Conservation (phyloP, 75 land plant genomes). For the Picea glauca region DNA sequence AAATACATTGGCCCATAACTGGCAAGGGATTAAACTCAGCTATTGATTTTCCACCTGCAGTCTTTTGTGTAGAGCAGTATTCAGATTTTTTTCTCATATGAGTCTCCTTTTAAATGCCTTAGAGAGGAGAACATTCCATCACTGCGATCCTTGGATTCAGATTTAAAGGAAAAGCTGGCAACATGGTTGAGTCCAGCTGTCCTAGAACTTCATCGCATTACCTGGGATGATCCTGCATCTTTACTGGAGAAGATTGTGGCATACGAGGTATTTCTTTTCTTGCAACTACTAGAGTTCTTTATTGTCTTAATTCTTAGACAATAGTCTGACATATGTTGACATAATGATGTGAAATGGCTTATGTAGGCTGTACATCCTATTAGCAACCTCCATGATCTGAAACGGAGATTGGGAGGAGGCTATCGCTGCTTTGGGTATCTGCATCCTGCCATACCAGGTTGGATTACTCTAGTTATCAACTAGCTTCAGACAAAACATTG, state of each 20-base stretch:
- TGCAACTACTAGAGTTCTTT: not conserved
- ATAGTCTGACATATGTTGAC: not conserved
- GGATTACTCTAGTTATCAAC: not conserved
- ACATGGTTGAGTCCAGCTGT: constrained; percentile 95
- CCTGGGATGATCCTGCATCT: constrained; percentile 94
- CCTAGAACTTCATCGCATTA: constrained; percentile 81
- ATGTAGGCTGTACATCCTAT: constrained; percentile 94
- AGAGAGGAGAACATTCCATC: constrained; percentile 74
- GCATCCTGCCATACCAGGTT: constrained; percentile 93
- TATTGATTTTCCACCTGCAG: not conserved
- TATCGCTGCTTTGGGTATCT: constrained; percentile 93
- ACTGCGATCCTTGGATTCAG: constrained; percentile 71
- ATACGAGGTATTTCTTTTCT: constrained; percentile 59
- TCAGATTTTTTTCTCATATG: not conserved
- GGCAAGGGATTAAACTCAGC: not conserved
- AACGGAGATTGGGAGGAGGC: constrained; percentile 81
- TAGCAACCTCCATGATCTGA: constrained; percentile 78
- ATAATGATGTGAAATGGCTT: not conserved
- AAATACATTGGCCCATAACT: too few relatives aligned
- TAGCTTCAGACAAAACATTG: not conserved
- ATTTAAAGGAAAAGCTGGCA: constrained; percentile 71
- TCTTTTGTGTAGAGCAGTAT: not conserved
- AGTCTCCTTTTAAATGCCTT: not conserved
- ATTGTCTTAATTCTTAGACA: not conserved
- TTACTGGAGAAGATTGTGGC: constrained; percentile 88